phyloP scores from a whole-genome alignment of 2,329 filamentous ascomycete species.

The Sclerotinia glacialis region DNA sequence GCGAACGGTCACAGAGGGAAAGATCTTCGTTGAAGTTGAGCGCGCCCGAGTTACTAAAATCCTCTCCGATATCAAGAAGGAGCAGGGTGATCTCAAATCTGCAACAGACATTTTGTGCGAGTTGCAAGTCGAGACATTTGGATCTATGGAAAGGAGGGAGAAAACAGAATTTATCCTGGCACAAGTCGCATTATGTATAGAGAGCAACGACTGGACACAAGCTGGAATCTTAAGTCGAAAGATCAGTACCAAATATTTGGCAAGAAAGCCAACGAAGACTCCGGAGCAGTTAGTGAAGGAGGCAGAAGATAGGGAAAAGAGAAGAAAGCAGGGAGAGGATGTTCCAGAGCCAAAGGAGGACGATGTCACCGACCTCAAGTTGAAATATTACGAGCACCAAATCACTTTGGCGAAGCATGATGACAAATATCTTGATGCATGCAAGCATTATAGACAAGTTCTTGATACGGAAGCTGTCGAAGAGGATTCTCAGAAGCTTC shows the following conservation, averaged over 20 bases:
- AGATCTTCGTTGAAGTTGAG: conserved; percentile 99
- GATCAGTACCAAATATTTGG: conserved; percentile 91
- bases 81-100: conserved; percentile 85
- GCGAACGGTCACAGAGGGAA: conserved; percentile 95
- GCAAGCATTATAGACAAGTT: conserved; percentile 97
- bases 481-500: conserved; percentile 80
- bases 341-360: conserved; percentile 76
- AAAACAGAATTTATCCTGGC: conserved; percentile 99
- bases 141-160: conserved; percentile 93
- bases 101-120: conserved; percentile 94
- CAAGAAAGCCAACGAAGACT: conserved; percentile 87
- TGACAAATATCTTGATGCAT: conserved; percentile 93
- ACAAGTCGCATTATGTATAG: conserved; percentile 91
- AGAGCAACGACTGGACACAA: conserved; percentile 94
- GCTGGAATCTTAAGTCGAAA: conserved; percentile 91
- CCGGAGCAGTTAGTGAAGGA: conserved; percentile 88
- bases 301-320: conserved; percentile 82
- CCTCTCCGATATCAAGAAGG: conserved; percentile 95
- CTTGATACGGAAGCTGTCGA: conserved; percentile 94
- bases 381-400: conserved; percentile 96
- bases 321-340: conserved; percentile 74
- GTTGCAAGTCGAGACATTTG: conserved; percentile 97
- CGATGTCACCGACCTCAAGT: conserved; percentile 93
- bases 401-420: conserved; percentile 95
- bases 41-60: conserved; percentile 92